Evolutionary conservation across 2,329 filamentous ascomycete genomes (phyloP).

Genomic region (Tolypocladium endophyticum): DNA sequence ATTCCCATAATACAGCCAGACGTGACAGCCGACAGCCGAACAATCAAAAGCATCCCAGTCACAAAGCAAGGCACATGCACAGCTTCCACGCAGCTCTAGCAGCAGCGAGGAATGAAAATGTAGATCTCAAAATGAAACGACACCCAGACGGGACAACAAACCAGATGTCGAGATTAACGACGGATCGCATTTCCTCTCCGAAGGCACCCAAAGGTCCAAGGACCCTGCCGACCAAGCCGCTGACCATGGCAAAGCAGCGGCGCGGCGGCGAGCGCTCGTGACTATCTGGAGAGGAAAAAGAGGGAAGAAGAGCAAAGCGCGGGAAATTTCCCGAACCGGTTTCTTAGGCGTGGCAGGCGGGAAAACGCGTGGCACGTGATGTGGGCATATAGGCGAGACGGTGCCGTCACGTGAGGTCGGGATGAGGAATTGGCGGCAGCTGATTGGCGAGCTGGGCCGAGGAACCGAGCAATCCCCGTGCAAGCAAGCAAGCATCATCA

Average conservation of each 20-base stretch:
- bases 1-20: background rate
- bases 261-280: conserved; percentile 32
- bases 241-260: conserved; percentile 18
- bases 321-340: background rate
- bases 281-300: conserved; percentile 37
- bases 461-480: conserved; percentile 25
- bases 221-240: conserved; percentile 19
- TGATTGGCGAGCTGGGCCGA: conserved; percentile 34
- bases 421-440: conserved; percentile 24
- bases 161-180: conserved; percentile 47
- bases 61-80: background rate
- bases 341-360: background rate
- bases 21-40: background rate
- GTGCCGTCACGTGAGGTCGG: conserved; percentile 13
- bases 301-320: conserved; percentile 20
- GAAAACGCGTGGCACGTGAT: conserved; percentile 8
- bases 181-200: conserved; percentile 40
- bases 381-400: conserved; percentile 4
- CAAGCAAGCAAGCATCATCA: conserved; percentile 10
- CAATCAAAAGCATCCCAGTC: too few species aligned
- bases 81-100: background rate
- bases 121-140: conserved; percentile 51
- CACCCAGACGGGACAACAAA: conserved; percentile 33
- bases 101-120: conserved; percentile 21
- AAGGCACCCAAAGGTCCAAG: conserved; percentile 25